Evolutionary conservation across 495 filamentous ascomycete species (phyloP).

Genomic region (Aspergillus sclerotioniger): DNA sequence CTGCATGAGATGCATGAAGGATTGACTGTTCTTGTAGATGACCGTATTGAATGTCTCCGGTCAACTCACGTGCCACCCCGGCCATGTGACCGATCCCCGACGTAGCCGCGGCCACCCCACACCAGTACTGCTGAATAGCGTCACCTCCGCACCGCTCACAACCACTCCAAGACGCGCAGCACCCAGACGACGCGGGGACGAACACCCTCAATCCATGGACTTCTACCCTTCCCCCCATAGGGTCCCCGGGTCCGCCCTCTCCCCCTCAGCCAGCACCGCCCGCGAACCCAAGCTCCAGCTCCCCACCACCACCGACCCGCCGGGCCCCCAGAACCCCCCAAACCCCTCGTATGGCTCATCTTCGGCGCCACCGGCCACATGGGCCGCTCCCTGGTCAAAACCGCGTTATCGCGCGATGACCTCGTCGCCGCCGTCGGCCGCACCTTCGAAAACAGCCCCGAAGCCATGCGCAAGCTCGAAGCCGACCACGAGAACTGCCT

Average conservation of each 20-base stretch:
- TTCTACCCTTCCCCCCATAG: constrained; percentile 31
- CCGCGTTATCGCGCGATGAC: constrained; percentile 75
- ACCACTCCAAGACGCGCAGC: too few species aligned
- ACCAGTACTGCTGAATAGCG: too few species aligned
- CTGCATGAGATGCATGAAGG: too few species aligned
- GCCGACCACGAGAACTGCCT: constrained; percentile 61
- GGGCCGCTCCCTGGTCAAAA: constrained; percentile 83
- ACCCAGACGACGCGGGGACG: too few species aligned
- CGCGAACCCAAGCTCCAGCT: constrained; percentile 54
- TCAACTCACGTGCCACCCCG: too few species aligned
- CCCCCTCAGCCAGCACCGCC: constrained; percentile 25
- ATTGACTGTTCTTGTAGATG: too few species aligned
- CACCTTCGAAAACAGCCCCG: constrained; percentile 72
- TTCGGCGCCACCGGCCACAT: constrained; percentile 97
- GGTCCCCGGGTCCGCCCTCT: constrained; percentile 12
- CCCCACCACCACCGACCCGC: constrained; percentile 77
- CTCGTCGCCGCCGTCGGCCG: constrained; percentile 87
- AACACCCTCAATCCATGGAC: constrained; percentile 26
- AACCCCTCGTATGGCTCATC: constrained; percentile 80
- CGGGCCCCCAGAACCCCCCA: constrained; percentile 68
- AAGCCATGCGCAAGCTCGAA: constrained; percentile 60
- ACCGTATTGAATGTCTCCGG: too few species aligned
- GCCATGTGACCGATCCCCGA: too few species aligned
- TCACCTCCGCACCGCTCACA: too few species aligned
- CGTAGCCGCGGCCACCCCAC: too few species aligned